A percentile compares a stretch with the other conserved stretches of the same genome.
phyloP scores from a whole-genome alignment of 257 asterid species.

The Jacaranda mimosifolia region DNA sequence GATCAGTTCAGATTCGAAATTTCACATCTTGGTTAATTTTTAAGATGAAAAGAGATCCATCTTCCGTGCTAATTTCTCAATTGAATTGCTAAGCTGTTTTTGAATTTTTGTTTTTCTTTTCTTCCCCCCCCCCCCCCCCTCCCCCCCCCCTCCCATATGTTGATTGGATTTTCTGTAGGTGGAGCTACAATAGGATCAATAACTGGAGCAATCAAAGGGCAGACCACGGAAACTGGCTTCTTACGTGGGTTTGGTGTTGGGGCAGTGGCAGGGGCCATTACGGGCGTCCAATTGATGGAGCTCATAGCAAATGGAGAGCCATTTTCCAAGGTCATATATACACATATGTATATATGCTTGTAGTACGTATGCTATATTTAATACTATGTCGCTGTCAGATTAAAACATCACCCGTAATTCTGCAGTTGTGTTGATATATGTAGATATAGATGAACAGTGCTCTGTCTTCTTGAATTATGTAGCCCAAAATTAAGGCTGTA shows the following conservation, averaged over 20 bases:
- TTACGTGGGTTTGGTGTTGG: constrained; percentile 79
- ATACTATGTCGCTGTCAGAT: constrained; percentile 27
- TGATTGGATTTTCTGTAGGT: constrained; percentile 45
- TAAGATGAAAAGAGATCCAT: not conserved
- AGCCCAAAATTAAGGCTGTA: not conserved
- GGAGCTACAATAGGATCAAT: constrained; percentile 79
- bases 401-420: constrained; percentile 25
- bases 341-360: not conserved
- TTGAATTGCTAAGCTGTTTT: not conserved
- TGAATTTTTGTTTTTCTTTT: not conserved
- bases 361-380: constrained; percentile 8
- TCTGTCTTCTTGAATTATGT: not conserved
- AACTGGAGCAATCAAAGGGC: constrained; percentile 87
- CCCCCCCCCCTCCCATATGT: not conserved
- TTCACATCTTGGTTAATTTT: not conserved
- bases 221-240: constrained; percentile 86
- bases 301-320: constrained; percentile 72
- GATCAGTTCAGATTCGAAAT: not conserved
- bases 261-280: constrained; percentile 79
- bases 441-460: not conserved
- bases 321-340: constrained; percentile 71
- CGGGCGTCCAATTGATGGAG: constrained; percentile 82
- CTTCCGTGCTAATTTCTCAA: not conserved
- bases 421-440: not conserved
- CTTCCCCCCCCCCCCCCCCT: not conserved